Conservation (phyloP, 108 stramenopile genomes). For the Aurantiochytrium sp. region DNA sequence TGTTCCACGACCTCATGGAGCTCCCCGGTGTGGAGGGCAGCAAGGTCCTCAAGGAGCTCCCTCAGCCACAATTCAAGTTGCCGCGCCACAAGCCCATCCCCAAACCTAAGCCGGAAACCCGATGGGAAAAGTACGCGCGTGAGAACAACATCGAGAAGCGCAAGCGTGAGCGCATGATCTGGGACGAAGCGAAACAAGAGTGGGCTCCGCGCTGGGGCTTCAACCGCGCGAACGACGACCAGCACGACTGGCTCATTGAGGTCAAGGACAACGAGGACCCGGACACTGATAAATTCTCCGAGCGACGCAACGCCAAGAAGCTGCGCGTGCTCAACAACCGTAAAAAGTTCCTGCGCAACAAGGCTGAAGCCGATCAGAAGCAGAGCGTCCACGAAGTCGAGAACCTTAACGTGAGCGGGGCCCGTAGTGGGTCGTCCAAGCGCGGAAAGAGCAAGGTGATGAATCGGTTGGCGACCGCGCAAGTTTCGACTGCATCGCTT, state of each 20-base stretch:
- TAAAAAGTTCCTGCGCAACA: conserved; percentile 25
- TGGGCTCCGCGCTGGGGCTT: conserved; percentile 50
- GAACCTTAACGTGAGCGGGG: neutral
- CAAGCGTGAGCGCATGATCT: conserved; percentile 46
- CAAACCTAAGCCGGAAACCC: conserved; percentile 38
- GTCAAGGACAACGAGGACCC: conserved; percentile 36
- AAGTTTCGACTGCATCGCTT: conserved; percentile 22
- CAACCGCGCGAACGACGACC: conserved; percentile 40
- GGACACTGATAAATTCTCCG: conserved; percentile 37
- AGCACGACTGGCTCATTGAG: conserved; percentile 42
- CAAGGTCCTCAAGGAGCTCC: neutral
- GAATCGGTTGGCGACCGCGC: neutral
- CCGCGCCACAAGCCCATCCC: conserved; percentile 28
- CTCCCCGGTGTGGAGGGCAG: conserved; percentile 5
- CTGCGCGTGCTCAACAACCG: conserved; percentile 48
- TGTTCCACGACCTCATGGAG: neutral
- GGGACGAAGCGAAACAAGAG: conserved; percentile 47
- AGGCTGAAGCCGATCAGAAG: neutral
- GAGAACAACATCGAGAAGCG: conserved; percentile 52
- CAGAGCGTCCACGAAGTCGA: neutral
- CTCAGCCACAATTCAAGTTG: neutral
- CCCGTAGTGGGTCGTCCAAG: neutral
- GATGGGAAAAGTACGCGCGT: conserved; percentile 52
- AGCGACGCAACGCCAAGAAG: conserved; percentile 41
- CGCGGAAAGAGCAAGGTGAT: neutral